Evolutionary conservation across 2,329 filamentous ascomycete genomes (phyloP).

Genomic region (Aspergillus hortae): DNA sequence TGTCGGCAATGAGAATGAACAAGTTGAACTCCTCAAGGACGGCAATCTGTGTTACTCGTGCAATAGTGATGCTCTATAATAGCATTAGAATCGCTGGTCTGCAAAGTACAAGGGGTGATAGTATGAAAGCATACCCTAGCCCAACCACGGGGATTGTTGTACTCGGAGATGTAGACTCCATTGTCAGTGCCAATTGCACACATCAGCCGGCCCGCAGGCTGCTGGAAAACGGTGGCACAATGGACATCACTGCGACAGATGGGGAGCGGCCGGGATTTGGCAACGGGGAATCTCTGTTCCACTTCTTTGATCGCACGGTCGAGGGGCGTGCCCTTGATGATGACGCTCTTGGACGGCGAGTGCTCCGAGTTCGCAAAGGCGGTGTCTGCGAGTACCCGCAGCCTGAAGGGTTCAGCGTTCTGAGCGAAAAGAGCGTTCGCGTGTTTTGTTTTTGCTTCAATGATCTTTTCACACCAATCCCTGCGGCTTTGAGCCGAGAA

Average conservation of each 20-base stretch:
- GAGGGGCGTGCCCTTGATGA: constrained; percentile 85
- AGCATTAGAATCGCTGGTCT: constrained; percentile 8
- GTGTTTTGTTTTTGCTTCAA: constrained; percentile 91
- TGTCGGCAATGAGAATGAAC: constrained; percentile 87
- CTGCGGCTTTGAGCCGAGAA: constrained; percentile 68
- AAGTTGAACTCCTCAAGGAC: constrained; percentile 95
- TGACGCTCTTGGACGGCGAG: constrained; percentile 64
- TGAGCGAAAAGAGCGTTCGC: constrained; percentile 84
- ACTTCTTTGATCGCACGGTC: constrained; percentile 88
- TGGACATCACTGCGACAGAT: constrained; percentile 86
- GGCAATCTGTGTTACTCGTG: constrained; percentile 83
- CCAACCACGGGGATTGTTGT: constrained; percentile 88
- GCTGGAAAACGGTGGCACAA: constrained; percentile 84
- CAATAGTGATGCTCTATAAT: constrained; percentile 67
- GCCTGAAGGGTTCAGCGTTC: constrained; percentile 90
- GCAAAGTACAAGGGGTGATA: background rate
- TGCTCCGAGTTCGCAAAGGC: constrained; percentile 59
- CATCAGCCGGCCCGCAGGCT: constrained; percentile 76
- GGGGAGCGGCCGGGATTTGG: constrained; percentile 65
- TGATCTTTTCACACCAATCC: constrained; percentile 91
- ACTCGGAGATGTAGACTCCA: constrained; percentile 86
- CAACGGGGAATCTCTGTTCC: constrained; percentile 65
- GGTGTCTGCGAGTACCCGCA: constrained; percentile 87
- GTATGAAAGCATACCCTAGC: constrained; percentile 61
- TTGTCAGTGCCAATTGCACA: constrained; percentile 94